Evolutionary conservation across 2,329 filamentous ascomycete genomes (phyloP).

Genomic region (Chaetomium sp.): DNA sequence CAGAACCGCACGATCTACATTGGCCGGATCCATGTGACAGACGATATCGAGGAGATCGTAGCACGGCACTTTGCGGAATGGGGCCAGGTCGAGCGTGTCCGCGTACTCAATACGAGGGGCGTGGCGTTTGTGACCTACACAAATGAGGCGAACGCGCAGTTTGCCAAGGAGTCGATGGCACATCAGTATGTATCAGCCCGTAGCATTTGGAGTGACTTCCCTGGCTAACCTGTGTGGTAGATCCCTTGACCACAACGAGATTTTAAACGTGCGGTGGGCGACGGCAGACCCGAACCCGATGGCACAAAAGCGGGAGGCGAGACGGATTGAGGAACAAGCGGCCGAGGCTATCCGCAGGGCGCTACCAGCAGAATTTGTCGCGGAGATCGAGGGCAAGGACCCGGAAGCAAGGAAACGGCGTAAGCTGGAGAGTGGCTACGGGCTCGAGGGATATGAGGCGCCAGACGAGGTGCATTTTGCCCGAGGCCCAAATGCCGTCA

Average conservation of each 20-base stretch:
- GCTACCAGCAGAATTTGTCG: conserved; percentile 81
- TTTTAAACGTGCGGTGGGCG: conserved; percentile 94
- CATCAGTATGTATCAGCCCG: conserved; percentile 53
- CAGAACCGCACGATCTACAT: conserved; percentile 93
- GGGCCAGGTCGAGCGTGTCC: conserved; percentile 82
- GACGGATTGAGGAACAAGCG: conserved; percentile 88
- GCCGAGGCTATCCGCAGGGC: conserved; percentile 87
- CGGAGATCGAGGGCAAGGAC: conserved; percentile 87
- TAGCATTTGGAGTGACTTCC: not conserved
- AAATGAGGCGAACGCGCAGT: conserved; percentile 69
- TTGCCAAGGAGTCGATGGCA: conserved; percentile 92
- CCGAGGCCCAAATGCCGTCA: conserved; percentile 62
- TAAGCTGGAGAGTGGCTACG: conserved; percentile 84
- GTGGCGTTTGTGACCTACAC: conserved; percentile 94
- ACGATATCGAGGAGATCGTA: conserved; percentile 95
- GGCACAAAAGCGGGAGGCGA: conserved; percentile 85
- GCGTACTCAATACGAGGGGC: conserved; percentile 80
- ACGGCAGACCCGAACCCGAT: conserved; percentile 94
- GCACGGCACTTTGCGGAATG: conserved; percentile 94
- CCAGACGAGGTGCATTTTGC: conserved; percentile 93
- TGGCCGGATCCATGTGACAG: conserved; percentile 87
- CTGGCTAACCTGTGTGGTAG: conserved; percentile 5
- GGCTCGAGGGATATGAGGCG: conserved; percentile 84
- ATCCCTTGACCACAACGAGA: conserved; percentile 77
- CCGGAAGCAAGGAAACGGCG: conserved; percentile 80